A percentile compares a stretch with the other conserved stretches of the same genome.
Evolutionary conservation across 2,329 filamentous ascomycete genomes (phyloP).

Genomic region (Rutstroemia sp.): DNA sequence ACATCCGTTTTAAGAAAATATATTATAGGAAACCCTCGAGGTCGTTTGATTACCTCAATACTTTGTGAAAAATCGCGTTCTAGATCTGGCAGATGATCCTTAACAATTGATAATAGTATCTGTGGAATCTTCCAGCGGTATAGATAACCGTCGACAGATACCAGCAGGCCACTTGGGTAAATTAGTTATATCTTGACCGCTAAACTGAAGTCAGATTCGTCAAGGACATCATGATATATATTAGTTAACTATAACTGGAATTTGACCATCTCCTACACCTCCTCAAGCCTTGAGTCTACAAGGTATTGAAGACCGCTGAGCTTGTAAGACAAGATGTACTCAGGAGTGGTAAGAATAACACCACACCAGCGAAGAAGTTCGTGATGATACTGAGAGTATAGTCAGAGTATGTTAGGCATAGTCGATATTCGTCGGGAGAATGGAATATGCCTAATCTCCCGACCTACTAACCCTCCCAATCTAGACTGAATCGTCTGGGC

Average conservation of each 20-base stretch:
- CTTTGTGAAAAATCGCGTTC: conserved; percentile 32
- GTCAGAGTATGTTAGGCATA: conserved; percentile 22
- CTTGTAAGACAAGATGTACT: conserved; percentile 47
- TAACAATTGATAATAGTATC: conserved; percentile 26
- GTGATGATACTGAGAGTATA: conserved; percentile 33
- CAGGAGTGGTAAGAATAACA: conserved; percentile 42
- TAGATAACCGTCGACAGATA: conserved; percentile 32
- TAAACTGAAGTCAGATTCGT: conserved; percentile 40
- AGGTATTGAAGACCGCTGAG: conserved; percentile 42
- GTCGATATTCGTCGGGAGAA: conserved; percentile 39
- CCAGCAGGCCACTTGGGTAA: conserved; percentile 34
- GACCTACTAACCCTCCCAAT: conserved; percentile 36
- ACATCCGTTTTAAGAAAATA: conserved; percentile 38
- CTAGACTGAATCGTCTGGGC: conserved; percentile 37
- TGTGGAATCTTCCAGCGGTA: conserved; percentile 32
- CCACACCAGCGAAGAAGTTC: conserved; percentile 32
- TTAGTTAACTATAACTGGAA: conserved; percentile 37
- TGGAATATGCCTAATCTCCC: conserved; percentile 38
- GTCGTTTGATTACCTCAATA: conserved; percentile 35
- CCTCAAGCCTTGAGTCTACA: conserved; percentile 31
- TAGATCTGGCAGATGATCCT: conserved; percentile 29
- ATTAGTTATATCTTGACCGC: conserved; percentile 33
- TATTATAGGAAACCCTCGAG: conserved; percentile 38
- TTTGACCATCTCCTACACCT: conserved; percentile 37
- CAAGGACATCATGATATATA: conserved; percentile 41